Evolutionary conservation across 139 green algal genomes (phyloP).

Genomic region (Desmodesmus armatus): DNA sequence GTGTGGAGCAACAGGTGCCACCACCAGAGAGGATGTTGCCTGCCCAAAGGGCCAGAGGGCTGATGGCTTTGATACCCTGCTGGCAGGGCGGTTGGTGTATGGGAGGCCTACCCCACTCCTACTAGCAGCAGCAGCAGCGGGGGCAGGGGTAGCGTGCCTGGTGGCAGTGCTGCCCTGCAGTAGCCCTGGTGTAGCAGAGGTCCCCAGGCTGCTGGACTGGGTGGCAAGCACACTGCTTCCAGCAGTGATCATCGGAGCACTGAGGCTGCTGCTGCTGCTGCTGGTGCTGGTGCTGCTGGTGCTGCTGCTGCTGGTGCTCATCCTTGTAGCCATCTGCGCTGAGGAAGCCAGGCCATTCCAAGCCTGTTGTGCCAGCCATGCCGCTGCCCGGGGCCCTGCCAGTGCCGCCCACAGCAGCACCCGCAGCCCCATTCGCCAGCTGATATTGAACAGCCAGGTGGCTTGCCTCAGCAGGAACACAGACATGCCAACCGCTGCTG

Average conservation of each 20-base stretch:
- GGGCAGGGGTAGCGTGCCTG: no score
- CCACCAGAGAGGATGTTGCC: neutral
- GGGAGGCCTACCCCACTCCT: neutral
- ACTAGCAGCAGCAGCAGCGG: neutral
- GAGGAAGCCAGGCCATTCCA: no score
- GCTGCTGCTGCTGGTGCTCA: neutral
- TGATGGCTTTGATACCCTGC: no score
- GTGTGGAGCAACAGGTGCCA: no score
- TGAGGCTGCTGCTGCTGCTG: neutral
- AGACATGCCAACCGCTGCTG: neutral
- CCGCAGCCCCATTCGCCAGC: no score
- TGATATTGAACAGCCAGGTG: neutral
- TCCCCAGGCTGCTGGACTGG: neutral
- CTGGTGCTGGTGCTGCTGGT: slow-evolving; percentile 3
- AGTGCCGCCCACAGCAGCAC: no score
- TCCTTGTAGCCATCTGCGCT: neutral
- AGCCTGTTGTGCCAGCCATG: no score
- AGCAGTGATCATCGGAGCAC: neutral
- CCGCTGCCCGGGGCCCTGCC: no score
- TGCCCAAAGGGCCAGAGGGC: no score
- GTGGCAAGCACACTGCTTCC: neutral
- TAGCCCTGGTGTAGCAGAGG: no score
- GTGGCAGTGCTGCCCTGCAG: no score
- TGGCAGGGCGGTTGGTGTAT: no score
- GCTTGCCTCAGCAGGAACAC: neutral